Evolutionary conservation across 257 asterid genomes (phyloP).

Genomic region (Solanum okadae): DNA sequence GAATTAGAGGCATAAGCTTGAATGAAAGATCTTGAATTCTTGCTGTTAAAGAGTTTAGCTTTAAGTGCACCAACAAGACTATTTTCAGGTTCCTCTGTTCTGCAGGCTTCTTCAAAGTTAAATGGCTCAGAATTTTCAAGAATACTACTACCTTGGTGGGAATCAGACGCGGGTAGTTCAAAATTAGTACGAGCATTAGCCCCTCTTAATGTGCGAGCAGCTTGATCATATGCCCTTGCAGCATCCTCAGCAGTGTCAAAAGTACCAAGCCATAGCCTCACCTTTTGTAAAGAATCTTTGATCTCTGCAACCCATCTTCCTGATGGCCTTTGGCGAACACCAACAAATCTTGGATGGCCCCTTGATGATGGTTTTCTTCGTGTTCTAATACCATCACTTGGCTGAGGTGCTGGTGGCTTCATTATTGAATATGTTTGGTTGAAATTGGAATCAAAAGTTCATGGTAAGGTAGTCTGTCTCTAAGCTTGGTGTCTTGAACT

Average conservation of each 20-base stretch:
- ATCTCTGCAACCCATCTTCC: slow-evolving; percentile 96
- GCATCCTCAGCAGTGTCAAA: slow-evolving; percentile 84
- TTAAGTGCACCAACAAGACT: slow-evolving; percentile 60
- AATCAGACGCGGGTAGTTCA: slow-evolving; percentile 28
- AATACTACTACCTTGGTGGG: neutral
- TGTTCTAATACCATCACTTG: slow-evolving; percentile 14
- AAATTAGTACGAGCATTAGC: slow-evolving; percentile 65
- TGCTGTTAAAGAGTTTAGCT: slow-evolving; percentile 45
- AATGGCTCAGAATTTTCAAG: slow-evolving; percentile 38
- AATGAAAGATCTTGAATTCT: slow-evolving; percentile 9
- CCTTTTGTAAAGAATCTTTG: slow-evolving; percentile 71
- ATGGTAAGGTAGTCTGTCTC: neutral
- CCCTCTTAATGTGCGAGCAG: slow-evolving; percentile 69
- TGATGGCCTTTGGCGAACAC: slow-evolving; percentile 73
- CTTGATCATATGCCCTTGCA: slow-evolving; percentile 71
- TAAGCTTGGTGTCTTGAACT: neutral
- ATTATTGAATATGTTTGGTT: neutral
- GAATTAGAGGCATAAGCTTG: slow-evolving; percentile 3
- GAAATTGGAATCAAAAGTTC: neutral
- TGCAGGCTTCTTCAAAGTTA: slow-evolving; percentile 63
- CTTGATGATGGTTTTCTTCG: slow-evolving; percentile 46
- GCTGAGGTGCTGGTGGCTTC: neutral
- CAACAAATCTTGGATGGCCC: slow-evolving; percentile 71
- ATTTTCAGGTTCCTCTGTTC: slow-evolving; percentile 44
- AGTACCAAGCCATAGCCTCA: slow-evolving; percentile 75